Percentiles rank a stretch among this genome's conserved stretches.
These are phyloP conservation scores for Prasinococcaceae sp. DNA, from an alignment of 139 green algal species.

Conservation along the genomic window DNA sequence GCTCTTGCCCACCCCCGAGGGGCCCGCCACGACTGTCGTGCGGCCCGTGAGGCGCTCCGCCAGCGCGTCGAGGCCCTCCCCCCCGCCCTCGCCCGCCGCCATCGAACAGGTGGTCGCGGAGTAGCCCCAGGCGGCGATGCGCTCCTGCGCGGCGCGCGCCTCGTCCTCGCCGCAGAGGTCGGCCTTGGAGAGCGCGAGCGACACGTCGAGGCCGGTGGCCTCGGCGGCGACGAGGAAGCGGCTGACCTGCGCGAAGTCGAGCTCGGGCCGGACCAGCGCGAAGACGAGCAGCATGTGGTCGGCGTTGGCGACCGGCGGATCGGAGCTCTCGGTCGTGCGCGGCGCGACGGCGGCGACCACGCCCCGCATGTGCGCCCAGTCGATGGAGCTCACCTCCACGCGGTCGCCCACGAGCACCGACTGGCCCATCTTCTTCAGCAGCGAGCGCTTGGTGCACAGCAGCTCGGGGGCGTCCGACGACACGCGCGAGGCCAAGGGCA, in stretches of 20 bases:
- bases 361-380: conserved; percentile 53
- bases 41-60: conserved; percentile 26
- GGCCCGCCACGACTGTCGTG: conserved; percentile 69
- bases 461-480: conserved; percentile 29
- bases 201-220: conserved; percentile 53
- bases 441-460: conserved; percentile 60
- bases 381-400: conserved; percentile 56
- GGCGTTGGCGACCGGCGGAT: conserved; percentile 82
- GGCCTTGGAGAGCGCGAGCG: conserved; percentile 85
- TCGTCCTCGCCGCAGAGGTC: conserved; percentile 52
- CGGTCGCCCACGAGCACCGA: conserved; percentile 73
- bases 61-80: conserved; percentile 41
- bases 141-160: conserved; percentile 15
- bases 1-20: conserved; percentile 82
- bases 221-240: conserved; percentile 76
- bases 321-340: conserved; percentile 35
- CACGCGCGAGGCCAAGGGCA: background rate
- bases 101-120: conserved; percentile 38
- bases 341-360: conserved; percentile 20
- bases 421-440: conserved; percentile 83
- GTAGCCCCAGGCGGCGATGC: conserved; percentile 61
- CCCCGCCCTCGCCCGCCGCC: conserved; percentile 54
- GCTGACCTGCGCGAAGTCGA: conserved; percentile 38
- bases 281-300: conserved; percentile 83
- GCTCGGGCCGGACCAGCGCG: conserved; percentile 47